phyloP scores from a whole-genome alignment of 2,329 filamentous ascomycete species.

The Rhynchosporium graminicola region DNA sequence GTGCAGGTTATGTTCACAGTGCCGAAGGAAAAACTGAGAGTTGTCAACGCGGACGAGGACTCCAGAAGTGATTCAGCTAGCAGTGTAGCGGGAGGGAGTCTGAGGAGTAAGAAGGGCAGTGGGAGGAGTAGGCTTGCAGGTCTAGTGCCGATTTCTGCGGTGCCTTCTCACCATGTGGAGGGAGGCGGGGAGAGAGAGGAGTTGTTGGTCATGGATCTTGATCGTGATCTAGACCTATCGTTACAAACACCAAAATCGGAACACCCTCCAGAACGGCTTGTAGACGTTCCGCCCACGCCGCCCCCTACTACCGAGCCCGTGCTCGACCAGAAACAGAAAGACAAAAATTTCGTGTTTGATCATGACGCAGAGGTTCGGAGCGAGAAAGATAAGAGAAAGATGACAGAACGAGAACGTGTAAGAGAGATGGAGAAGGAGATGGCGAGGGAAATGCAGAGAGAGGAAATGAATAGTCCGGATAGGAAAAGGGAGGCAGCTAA shows the following conservation, averaged over 20 bases:
- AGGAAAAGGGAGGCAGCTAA: constrained; percentile 11
- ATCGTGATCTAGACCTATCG: background rate
- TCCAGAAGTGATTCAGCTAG: constrained; percentile 43
- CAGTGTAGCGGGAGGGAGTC: constrained; percentile 37
- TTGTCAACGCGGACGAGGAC: constrained; percentile 78
- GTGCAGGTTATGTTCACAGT: constrained; percentile 93
- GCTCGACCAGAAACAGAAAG: background rate
- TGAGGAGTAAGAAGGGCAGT: constrained; percentile 33
- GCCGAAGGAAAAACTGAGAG: constrained; percentile 78
- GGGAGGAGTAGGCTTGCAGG: constrained; percentile 26
- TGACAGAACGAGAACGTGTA: constrained; percentile 7
- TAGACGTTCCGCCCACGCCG: too few species aligned
- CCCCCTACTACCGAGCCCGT: too few species aligned
- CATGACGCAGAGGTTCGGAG: background rate
- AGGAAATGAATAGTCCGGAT: constrained; percentile 15
- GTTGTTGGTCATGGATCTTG: constrained; percentile 5
- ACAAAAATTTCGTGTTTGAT: constrained; percentile 1
- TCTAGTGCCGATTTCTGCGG: background rate
- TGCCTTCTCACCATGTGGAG: too few species aligned
- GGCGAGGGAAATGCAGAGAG: background rate
- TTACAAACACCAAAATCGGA: too few species aligned
- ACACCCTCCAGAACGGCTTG: too few species aligned
- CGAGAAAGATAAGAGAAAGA: background rate
- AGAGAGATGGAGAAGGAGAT: constrained; percentile 13
- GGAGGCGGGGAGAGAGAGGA: background rate